These are phyloP conservation scores for Myxozyma neglecta DNA, from an alignment of 805 yeast species.

Conservation along the genomic window DNA sequence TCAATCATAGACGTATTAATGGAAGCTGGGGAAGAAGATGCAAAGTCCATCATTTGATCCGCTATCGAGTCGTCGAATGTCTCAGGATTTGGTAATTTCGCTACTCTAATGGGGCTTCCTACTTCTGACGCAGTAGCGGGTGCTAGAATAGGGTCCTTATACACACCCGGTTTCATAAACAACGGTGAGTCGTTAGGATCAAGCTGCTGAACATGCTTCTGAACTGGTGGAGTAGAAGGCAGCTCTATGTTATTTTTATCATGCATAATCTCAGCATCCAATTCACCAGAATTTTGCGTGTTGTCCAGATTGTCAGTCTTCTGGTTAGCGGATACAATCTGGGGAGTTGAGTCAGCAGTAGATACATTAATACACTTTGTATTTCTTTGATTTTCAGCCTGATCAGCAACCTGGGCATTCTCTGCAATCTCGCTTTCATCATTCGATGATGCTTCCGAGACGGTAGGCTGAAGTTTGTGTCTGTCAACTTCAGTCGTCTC, in stretches of 20 bases:
- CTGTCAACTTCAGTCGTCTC: no score
- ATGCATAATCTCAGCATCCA: background rate
- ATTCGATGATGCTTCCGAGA: no score
- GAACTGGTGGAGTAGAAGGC: background rate
- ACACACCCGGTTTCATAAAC: background rate
- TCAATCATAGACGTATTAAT: constrained; percentile 7
- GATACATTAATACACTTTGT: no score
- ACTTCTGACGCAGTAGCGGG: background rate
- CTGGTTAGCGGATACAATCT: no score
- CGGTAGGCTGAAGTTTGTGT: no score
- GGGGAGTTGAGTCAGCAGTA: no score
- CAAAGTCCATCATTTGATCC: constrained; percentile 11
- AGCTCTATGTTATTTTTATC: background rate
- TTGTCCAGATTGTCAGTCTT: no score
- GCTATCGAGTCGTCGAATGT: background rate
- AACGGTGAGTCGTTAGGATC: constrained; percentile 4
- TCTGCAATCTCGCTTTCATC: no score
- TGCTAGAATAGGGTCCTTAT: background rate
- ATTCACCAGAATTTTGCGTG: background rate
- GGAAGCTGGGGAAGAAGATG: background rate
- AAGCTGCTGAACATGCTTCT: background rate
- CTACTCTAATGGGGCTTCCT: constrained; percentile 3
- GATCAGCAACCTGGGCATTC: no score
- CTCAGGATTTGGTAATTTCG: background rate
- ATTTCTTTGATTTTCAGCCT: no score